A percentile compares a stretch with the other conserved stretches of the same genome.
Evolutionary conservation across 1,139 yeast species (phyloP).

Genomic region (Kurtzmaniella quercitrusa): DNA sequence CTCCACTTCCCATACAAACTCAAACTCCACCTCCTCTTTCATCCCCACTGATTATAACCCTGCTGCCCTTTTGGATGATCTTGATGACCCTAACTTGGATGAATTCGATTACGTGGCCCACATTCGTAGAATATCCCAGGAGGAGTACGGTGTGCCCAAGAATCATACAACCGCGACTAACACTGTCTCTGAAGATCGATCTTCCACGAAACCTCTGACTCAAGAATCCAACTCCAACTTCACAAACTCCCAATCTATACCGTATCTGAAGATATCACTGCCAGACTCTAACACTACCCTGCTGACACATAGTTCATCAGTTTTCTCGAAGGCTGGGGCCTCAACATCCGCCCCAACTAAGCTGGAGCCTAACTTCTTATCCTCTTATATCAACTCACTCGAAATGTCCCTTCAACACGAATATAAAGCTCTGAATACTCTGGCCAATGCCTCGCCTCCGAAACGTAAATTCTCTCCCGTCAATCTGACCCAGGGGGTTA

Average conservation of each 20-base stretch:
- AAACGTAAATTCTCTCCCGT: conserved; percentile 12
- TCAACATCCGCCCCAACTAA: conserved; percentile 7
- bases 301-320: conserved; percentile 6
- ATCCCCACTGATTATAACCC: background rate
- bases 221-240: background rate
- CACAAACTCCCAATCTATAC: background rate
- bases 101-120: conserved; percentile 49
- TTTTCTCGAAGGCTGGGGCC: background rate
- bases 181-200: background rate
- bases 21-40: background rate
- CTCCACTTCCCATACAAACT: background rate
- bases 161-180: background rate
- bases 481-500: background rate
- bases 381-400: conserved; percentile 37
- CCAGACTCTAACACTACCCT: conserved; percentile 13
- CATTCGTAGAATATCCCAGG: conserved; percentile 40
- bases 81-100: conserved; percentile 28
- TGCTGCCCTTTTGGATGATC: conserved; percentile 2
- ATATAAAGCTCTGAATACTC: conserved; percentile 12
- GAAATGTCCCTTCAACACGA: conserved; percentile 33
- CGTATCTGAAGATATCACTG: conserved; percentile 4
- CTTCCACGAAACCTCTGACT: background rate
- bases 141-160: conserved; percentile 22
- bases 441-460: conserved; percentile 14
- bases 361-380: conserved; percentile 24